Evolutionary conservation across 495 filamentous ascomycete genomes (phyloP), one percentile per base, ranked within the genome.

Genomic region (Xylaria scruposa): DNA sequence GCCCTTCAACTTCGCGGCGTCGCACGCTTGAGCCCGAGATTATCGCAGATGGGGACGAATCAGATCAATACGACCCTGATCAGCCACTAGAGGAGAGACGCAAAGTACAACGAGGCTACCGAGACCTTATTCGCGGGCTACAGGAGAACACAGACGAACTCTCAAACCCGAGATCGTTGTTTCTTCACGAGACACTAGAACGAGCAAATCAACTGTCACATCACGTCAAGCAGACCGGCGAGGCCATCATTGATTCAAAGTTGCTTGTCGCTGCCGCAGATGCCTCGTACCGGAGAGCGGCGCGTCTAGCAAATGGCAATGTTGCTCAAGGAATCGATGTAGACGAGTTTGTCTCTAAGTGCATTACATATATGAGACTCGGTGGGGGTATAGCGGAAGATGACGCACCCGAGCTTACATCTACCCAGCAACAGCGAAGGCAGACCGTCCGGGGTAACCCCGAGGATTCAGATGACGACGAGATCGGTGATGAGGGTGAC

Each of bases 311-410:
- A 4, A 82, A 91, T 2, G 95, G 94, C 9, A 90, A 91, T 68
- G 76, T 85, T 5, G 85, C 86, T 8, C 88, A 90, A 44, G 92
- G 94, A 3, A 83, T 99, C 31, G 97, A 99, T 75, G 87, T 97
- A 0, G 95, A 98, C 73, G 93, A 97, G 72, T 98, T 98, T 76
- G 91, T 98, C 10, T 92, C 92, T 0, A 97, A 97, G 79, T 95
- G 92, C 78, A 93, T 97, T 59, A 87, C 86, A 1, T 98, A 91
- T 78, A 99, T 99, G 97, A 87, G 89, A 17, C 81, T 85, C 13
- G 90, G 89, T 77, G 72, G 80, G 9, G 83, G 82, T 1, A 81
- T 84, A 46, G 79, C 79, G 2, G 77, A 83, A 44, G 82, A 84
- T 40, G 73, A 82, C 4, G 81, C 82, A 6, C 73, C 74, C 4